A percentile compares a stretch with the other conserved stretches of the same genome.
Evolutionary conservation across 345 rosid genomes (phyloP).

Genomic region (Eucalyptus sideroxylon): DNA sequence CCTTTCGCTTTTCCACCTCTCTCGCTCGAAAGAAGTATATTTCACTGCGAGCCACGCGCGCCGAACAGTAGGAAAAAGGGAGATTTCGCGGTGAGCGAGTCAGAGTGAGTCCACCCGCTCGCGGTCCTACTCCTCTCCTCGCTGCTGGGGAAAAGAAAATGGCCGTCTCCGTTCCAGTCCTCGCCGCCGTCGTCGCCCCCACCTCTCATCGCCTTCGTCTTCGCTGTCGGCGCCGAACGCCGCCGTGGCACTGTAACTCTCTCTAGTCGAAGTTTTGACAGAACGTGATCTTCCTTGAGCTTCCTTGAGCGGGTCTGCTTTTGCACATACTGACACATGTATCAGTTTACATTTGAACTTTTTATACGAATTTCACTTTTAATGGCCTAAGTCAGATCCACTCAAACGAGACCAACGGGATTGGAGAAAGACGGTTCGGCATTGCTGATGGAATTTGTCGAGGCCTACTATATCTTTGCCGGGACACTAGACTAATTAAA

Average conservation of each 20-base stretch:
- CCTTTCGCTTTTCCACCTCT: not conserved
- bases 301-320: not conserved
- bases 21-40: not conserved
- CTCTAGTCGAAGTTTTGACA: not conserved
- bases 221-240: slow-evolving; percentile 75
- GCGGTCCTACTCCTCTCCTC: not conserved
- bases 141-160: not conserved
- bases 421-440: too few species aligned
- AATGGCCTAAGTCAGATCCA: too few species aligned
- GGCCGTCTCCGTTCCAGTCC: slow-evolving; percentile 58
- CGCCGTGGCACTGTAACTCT: slow-evolving; percentile 60
- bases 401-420: too few species aligned
- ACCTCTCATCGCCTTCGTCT: too few species aligned
- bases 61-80: not conserved
- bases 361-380: too few species aligned
- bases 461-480: too few species aligned
- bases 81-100: not conserved
- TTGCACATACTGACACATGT: not conserved
- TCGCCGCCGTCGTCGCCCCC: slow-evolving; percentile 27
- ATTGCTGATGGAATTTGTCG: too few species aligned
- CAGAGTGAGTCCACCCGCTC: not conserved
- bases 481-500: too few species aligned
- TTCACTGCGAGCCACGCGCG: not conserved
- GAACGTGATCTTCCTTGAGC: not conserved
- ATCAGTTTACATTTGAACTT: too few species aligned